Evolutionary conservation across 257 asterid species (phyloP), one percentile per base, ranked within the genome.

Genomic region (Solanum bulbocastanum): DNA sequence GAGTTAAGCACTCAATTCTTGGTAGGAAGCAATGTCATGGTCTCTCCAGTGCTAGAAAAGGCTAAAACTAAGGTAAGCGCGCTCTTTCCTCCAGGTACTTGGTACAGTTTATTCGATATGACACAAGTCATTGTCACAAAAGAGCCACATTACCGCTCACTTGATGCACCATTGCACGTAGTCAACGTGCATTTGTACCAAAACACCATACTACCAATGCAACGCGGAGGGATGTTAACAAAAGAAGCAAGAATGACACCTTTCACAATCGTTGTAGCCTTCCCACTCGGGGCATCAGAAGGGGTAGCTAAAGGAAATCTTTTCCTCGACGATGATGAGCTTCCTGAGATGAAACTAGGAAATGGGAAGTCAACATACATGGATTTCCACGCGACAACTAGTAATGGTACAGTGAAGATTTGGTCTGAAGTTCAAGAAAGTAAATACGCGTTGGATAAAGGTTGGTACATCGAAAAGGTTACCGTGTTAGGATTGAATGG

Each of bases 1-100:
- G 99, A 91, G 1, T 35, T 96, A 86, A 97, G 99, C 92, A 92
- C 96, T 0, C 99, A 97, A 42, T 97, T 95, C 93, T 87, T 97
- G 90, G 90, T 97, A 5, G 99, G 99, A 37, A 93, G 92, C 33
- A 91, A 94, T 1, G 60, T 97, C 2, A 94, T 97, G 99, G 96
- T 97, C 85, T 95, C 99, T 1, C 99, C 99, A 0, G 99, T 97
- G 56, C 91, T 97, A 2, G 94, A 93, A 3, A 30, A 89, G 27
- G 92, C 92, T 14, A 91, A 91, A 87, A 92, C 92, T 0, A 87
- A 91, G 87, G 98, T 97, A 14, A 89, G 90, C 62, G 98, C 94
- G 0, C 81, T 91, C 27, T 96, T 97, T 35, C 98, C 98, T 0
- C 94, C 95, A 0, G 99, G 99, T 2, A 91, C 93, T 32, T 97